A percentile compares a stretch with the other conserved stretches of the same genome.
These are phyloP conservation scores for Penicillium manginii DNA, from an alignment of 495 filamentous ascomycete genomes.

Conservation along the genomic window DNA sequence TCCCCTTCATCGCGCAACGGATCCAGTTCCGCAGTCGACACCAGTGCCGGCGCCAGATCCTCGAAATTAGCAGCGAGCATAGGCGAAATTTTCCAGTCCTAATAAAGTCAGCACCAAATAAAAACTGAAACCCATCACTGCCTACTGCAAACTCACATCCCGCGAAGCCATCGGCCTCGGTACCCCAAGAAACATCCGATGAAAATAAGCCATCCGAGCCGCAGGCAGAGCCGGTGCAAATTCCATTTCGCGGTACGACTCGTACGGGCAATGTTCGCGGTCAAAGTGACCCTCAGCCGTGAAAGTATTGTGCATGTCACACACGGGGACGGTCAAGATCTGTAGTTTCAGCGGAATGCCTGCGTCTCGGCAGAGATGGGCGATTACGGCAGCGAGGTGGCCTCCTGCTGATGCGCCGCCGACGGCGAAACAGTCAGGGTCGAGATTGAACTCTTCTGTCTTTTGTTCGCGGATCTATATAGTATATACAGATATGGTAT, in stretches of 20 bases:
- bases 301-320: conserved; percentile 40
- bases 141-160: conserved; percentile 26
- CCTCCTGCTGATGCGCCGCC: conserved; percentile 45
- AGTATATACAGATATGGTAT: not conserved
- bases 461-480: conserved; percentile 37
- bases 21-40: conserved; percentile 50
- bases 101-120: not conserved
- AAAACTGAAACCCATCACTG: no score
- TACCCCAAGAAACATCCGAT: conserved; percentile 41
- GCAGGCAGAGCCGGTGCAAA: conserved; percentile 36
- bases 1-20: conserved; percentile 51
- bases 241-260: conserved; percentile 47
- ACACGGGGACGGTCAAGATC: conserved; percentile 40
- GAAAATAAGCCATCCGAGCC: conserved; percentile 46
- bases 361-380: conserved; percentile 41
- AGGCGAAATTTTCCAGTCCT: conserved; percentile 48
- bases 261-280: conserved; percentile 38
- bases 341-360: conserved; percentile 40
- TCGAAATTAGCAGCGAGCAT: conserved; percentile 38
- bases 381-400: conserved; percentile 42
- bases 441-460: conserved; percentile 37
- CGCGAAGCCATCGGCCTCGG: conserved; percentile 35
- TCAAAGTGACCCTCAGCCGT: conserved; percentile 41
- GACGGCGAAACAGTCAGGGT: conserved; percentile 33
- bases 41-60: conserved; percentile 47